Base-by-base conservation (phyloP, 768 basidiomycete species). In the Pleurotus eryngii region DNA sequence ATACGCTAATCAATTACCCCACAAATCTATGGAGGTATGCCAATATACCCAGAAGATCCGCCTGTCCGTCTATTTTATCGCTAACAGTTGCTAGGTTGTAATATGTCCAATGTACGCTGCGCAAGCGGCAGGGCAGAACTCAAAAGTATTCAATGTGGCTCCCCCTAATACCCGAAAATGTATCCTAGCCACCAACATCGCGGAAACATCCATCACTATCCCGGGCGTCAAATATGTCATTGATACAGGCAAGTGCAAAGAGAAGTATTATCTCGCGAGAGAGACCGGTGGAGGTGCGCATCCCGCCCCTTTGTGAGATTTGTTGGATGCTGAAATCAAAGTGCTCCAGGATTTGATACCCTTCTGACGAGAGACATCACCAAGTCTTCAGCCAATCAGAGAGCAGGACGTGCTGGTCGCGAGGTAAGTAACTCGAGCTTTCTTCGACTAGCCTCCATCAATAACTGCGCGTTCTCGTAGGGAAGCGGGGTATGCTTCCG, bases 151-250 rank as follows among this genome's bases (percentile, higher is more conserved):
- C 71, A 66, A 71, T 0, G 73, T 84, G 1, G 72, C 90, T 0
- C 84, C 89, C 12, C 67, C 81, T 1, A 80, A 84, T 53, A 83
- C 82, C 1, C 84, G 97, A 57, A 95, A 98, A 72, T 90, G 95
- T 72, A 93, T 99, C 60, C 77, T 99, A 39, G 89, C 97, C 1
- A 99, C 97, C 15, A 99, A 98, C 71, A 95, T 99, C 58, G 97
- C 97, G 9, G 97, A 99, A 72, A 98, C 97, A 0, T 92, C 90
- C 11, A 93, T 99, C 68, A 98, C 97, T 12, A 97, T 99, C 66
- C 94, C 95, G 3, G 95, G 95, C 0, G 87, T 99, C 57, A 89
- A 84, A 65, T 98, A 92, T 70, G 95, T 99, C 5, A 91, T 99
- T 39, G 97, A 99, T 72, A 90, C 93, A 0, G 97, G 97, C 1